Evolutionary conservation across 78 protist species (phyloP).

Genomic region (Neovahlkampfia damariscottae): DNA sequence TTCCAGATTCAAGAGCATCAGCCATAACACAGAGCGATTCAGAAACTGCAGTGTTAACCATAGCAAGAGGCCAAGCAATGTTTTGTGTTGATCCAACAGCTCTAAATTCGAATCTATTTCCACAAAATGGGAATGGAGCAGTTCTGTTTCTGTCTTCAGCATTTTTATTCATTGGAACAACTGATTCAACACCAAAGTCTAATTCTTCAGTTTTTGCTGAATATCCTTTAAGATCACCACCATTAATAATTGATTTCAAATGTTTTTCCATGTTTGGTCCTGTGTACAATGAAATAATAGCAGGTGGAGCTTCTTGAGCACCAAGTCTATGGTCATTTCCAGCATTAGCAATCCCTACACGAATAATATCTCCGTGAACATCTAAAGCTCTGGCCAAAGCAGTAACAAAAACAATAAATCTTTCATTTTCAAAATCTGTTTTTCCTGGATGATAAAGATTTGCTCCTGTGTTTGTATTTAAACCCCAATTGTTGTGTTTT

Average conservation of each 20-base stretch:
- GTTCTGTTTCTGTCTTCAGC: constrained; percentile 88
- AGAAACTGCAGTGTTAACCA: constrained; percentile 38
- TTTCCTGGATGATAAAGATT: constrained; percentile 55
- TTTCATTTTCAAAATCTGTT: constrained; percentile 27
- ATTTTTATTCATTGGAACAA: constrained; percentile 45
- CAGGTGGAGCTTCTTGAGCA: constrained; percentile 90
- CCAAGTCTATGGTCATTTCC: constrained; percentile 90
- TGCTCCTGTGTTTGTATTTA: constrained; percentile 43
- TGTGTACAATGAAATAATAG: constrained; percentile 78
- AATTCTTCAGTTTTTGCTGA: constrained; percentile 14
- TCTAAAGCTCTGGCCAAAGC: constrained; percentile 47
- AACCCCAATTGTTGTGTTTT: constrained; percentile 85
- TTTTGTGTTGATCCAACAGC: constrained; percentile 75
- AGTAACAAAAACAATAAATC: constrained; percentile 43
- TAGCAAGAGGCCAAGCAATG: constrained; percentile 29
- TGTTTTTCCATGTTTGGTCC: constrained; percentile 48
- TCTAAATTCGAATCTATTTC: constrained; percentile 78
- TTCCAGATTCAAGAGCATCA: not conserved
- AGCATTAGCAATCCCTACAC: constrained; percentile 53
- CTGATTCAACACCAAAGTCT: constrained; percentile 43
- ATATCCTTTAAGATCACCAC: not conserved
- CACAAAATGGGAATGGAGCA: constrained; percentile 84
- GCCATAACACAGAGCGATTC: not conserved
- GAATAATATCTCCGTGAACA: constrained; percentile 59
- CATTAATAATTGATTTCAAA: not conserved